These are phyloP conservation scores for Ascocoryne sarcoides DNA, from an alignment of 2,329 filamentous ascomycete species.

Conservation along the genomic window DNA sequence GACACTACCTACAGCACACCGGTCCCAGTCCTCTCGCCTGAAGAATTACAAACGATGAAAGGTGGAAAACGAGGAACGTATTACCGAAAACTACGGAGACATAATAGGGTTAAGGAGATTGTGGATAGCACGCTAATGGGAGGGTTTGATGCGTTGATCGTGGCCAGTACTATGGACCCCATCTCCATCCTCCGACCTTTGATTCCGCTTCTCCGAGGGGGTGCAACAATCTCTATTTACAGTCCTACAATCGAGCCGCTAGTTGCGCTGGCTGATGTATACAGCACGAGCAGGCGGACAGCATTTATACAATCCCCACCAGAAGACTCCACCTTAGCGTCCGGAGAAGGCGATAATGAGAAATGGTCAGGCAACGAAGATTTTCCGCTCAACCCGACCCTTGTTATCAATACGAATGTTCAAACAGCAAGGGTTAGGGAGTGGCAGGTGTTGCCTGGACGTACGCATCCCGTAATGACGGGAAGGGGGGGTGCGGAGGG, in stretches of 20 bases:
- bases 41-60: conserved; percentile 63
- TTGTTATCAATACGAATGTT: conserved; percentile 69
- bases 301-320: conserved; percentile 58
- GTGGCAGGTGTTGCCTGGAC: conserved; percentile 86
- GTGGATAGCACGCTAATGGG: conserved; percentile 68
- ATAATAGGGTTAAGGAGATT: conserved; percentile 61
- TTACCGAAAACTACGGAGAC: conserved; percentile 80
- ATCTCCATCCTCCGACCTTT: conserved; percentile 64
- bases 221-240: conserved; percentile 80
- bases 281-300: conserved; percentile 68
- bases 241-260: conserved; percentile 73
- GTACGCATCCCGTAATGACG: conserved; percentile 94
- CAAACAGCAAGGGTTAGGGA: conserved; percentile 70
- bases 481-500: conserved; percentile 80
- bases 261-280: conserved; percentile 69
- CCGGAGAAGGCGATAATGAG: conserved; percentile 16
- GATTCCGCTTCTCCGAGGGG: conserved; percentile 74
- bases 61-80: conserved; percentile 75
- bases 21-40: conserved; percentile 49
- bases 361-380: conserved; percentile 56
- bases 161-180: conserved; percentile 77
- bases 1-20: conserved; percentile 66
- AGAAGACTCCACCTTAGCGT: conserved; percentile 28
- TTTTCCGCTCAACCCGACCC: conserved; percentile 79
- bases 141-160: conserved; percentile 72